These are phyloP conservation scores for Kazachstania sp. DNA, from an alignment of 1,139 yeast genomes.

Conservation along the genomic window DNA sequence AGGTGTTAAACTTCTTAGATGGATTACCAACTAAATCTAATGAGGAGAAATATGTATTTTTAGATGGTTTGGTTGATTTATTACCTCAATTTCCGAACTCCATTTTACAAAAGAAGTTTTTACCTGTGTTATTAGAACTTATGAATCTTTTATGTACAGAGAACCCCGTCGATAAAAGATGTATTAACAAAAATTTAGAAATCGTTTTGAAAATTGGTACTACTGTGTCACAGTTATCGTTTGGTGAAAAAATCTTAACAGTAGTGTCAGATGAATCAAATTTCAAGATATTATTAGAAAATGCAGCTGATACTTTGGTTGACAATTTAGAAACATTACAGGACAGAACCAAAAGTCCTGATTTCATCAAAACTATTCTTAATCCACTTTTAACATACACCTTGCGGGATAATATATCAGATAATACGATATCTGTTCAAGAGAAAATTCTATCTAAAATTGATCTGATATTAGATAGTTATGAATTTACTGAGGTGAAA, in stretches of 20 bases:
- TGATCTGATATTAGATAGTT: constrained; percentile 37
- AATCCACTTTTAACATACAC: constrained; percentile 26
- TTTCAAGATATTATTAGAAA: constrained; percentile 37
- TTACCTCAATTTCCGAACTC: constrained; percentile 63
- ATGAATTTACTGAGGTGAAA: constrained; percentile 69
- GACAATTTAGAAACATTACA: constrained; percentile 47
- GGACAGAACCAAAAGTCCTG: constrained; percentile 40
- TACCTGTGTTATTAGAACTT: constrained; percentile 57
- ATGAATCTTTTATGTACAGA: constrained; percentile 26
- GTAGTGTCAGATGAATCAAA: constrained; percentile 28
- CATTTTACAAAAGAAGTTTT: constrained; percentile 61
- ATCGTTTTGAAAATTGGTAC: constrained; percentile 59
- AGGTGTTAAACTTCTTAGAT: constrained; percentile 75
- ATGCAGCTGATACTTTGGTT: constrained; percentile 47
- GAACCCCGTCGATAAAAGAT: constrained; percentile 33
- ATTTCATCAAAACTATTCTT: constrained; percentile 36
- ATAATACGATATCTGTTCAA: constrained; percentile 39
- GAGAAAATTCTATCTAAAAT: constrained; percentile 46
- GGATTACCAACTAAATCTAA: constrained; percentile 69
- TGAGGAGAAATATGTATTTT: constrained; percentile 60
- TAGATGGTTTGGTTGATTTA: constrained; percentile 53
- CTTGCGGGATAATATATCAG: constrained; percentile 15
- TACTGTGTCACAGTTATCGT: constrained; percentile 63
- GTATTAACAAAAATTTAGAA: constrained; percentile 48
- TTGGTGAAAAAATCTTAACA: constrained; percentile 62